phyloP scores from a whole-genome alignment of 495 filamentous ascomycete genomes.

The Filosporella fistucella region DNA sequence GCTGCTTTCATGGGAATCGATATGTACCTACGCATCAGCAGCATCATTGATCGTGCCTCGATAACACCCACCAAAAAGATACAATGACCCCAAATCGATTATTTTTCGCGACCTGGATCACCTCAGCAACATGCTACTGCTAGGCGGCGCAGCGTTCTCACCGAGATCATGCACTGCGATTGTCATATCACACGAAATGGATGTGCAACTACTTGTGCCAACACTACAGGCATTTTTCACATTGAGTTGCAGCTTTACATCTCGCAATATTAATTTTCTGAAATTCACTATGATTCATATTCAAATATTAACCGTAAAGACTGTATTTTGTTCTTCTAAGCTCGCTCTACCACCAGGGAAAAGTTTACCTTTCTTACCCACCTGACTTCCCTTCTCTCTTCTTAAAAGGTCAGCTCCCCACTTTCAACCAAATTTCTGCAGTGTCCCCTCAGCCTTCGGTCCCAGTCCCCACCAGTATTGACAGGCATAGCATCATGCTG shows the following conservation, averaged over 20 bases:
- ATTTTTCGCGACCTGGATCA: not conserved
- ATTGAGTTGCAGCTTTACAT: not conserved
- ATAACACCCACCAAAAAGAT: not conserved
- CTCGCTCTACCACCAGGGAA: not conserved
- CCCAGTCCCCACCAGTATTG: not conserved
- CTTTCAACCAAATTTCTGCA: not conserved
- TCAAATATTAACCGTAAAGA: not conserved
- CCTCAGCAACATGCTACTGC: not conserved
- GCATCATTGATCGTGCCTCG: not conserved
- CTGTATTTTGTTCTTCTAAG: not conserved
- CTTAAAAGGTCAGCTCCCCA: not conserved
- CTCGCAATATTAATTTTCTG: not conserved
- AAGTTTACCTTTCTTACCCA: not conserved
- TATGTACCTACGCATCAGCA: constrained; percentile 15
- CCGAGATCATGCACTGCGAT: too few relatives aligned
- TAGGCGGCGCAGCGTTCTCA: too few relatives aligned
- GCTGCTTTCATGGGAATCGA: constrained; percentile 13
- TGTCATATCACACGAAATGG: not conserved
- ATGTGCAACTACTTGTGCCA: too few relatives aligned
- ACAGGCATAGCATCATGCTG: not conserved
- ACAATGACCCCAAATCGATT: not conserved
- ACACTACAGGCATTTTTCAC: not conserved
- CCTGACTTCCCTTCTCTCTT: not conserved
- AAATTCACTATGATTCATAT: not conserved
- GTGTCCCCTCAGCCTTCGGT: not conserved